phyloP scores from a whole-genome alignment of 2,329 filamentous ascomycete species.

The Samsoniella hepiali region DNA sequence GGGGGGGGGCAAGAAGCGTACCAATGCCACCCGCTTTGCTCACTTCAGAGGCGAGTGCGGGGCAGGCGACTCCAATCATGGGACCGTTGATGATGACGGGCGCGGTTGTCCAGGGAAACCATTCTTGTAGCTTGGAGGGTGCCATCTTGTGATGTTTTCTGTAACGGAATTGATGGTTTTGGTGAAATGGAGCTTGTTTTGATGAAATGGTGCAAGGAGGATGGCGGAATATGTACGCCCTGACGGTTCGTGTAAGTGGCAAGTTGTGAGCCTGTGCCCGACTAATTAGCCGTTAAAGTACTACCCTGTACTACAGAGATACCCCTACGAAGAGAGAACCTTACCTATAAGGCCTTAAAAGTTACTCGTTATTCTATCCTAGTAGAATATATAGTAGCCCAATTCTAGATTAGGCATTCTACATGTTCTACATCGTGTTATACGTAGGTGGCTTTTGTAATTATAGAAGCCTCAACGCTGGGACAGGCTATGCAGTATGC shows the following conservation, averaged over 20 bases:
- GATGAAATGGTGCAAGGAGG: neutral
- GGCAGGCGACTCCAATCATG: conserved; percentile 34
- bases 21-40: conserved; percentile 38
- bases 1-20: conserved; percentile 19
- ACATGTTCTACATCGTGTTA: too few species aligned
- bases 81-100: conserved; percentile 37
- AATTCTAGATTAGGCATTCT: too few species aligned
- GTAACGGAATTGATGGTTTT: neutral
- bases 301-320: too few species aligned
- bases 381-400: too few species aligned
- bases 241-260: neutral
- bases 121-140: conserved; percentile 26
- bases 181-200: neutral
- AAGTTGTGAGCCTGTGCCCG: neutral
- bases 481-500: too few species aligned
- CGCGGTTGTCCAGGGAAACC: conserved; percentile 30
- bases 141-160: conserved; percentile 24
- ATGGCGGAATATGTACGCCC: neutral
- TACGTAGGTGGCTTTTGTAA: too few species aligned
- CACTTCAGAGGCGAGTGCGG: conserved; percentile 37
- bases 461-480: too few species aligned
- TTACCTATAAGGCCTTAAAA: too few species aligned
- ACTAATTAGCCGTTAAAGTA: neutral
- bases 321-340: too few species aligned
- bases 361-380: too few species aligned